phyloP scores from a whole-genome alignment of 106 monocot species.

The Narthecium ossifragum region DNA sequence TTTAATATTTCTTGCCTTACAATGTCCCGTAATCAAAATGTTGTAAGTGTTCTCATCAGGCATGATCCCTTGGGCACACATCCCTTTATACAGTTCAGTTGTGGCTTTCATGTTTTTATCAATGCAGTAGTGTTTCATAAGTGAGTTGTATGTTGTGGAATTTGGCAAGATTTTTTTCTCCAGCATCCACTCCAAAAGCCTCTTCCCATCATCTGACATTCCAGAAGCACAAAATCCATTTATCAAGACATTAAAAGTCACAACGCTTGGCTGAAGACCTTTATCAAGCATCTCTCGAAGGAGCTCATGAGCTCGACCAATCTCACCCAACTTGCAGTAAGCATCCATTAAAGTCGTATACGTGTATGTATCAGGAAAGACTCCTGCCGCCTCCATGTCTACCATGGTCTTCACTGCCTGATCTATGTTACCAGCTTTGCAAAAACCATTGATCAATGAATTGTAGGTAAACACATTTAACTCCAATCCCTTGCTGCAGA shows the following conservation, averaged over 20 bases:
- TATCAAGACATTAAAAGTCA: constrained; percentile 97
- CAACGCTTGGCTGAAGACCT: constrained; percentile 63
- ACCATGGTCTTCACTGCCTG: constrained; percentile 70
- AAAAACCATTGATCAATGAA: constrained; percentile 88
- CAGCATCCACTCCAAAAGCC: constrained; percentile 82
- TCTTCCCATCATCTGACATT: constrained; percentile 67
- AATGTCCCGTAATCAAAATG: constrained; percentile 87
- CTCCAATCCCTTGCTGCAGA: constrained; percentile 60
- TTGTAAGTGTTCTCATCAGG: constrained; percentile 94
- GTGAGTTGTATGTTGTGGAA: constrained; percentile 68
- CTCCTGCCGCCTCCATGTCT: constrained; percentile 83
- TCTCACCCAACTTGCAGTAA: constrained; percentile 65
- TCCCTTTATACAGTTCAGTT: constrained; percentile 60
- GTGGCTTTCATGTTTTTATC: constrained; percentile 72
- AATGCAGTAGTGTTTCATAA: constrained; percentile 69
- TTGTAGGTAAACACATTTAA: constrained; percentile 78
- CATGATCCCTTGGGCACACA: constrained; percentile 42
- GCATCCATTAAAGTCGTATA: constrained; percentile 95
- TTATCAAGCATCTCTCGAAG: constrained; percentile 76
- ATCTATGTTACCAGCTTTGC: constrained; percentile 76
- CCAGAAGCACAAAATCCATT: constrained; percentile 68
- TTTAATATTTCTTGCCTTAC: constrained; percentile 85
- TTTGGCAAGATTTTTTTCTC: constrained; percentile 63
- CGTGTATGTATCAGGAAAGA: constrained; percentile 67
- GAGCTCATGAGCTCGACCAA: constrained; percentile 48